Conservation (phyloP, 2,329 filamentous ascomycete species). For the Plenodomus biglobosus region DNA sequence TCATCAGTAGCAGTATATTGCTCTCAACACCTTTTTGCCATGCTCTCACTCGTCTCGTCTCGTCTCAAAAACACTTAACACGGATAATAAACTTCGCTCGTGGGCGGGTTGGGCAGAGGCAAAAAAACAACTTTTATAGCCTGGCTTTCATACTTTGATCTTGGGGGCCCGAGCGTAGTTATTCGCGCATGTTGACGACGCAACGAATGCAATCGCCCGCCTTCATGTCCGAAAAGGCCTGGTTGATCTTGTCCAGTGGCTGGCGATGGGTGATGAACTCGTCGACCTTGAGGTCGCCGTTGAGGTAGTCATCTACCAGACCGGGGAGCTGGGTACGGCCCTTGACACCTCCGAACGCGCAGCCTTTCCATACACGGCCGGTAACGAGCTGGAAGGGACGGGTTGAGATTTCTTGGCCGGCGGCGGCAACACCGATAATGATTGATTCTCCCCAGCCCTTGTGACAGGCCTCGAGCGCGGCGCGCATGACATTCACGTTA, state of each 20-base stretch:
- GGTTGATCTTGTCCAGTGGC: conserved; percentile 79
- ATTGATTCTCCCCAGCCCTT: conserved; percentile 99
- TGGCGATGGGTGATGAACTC: conserved; percentile 99
- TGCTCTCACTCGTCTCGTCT: conserved; percentile 3
- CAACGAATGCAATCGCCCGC: conserved; percentile 94
- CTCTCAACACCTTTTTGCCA: conserved; percentile 9
- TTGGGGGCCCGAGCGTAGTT: conserved; percentile 16
- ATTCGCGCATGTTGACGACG: conserved; percentile 68
- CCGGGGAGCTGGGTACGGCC: conserved; percentile 87
- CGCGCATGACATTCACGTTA: conserved; percentile 93
- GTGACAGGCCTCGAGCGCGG: conserved; percentile 95
- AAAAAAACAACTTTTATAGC: conserved; percentile 5
- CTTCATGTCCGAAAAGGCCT: conserved; percentile 92
- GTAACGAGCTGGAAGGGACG: conserved; percentile 98
- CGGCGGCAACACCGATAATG: conserved; percentile 94
- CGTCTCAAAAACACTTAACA: conserved; percentile 5
- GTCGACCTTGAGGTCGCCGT: conserved; percentile 91
- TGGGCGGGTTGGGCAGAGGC: neutral
- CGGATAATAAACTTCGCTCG: neutral
- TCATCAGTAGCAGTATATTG: neutral
- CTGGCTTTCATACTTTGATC: conserved; percentile 2
- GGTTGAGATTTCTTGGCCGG: conserved; percentile 92
- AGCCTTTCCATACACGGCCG: conserved; percentile 95
- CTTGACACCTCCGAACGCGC: conserved; percentile 97
- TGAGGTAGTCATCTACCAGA: conserved; percentile 86